A percentile compares a stretch with the other conserved stretches of the same genome.
phyloP scores from a whole-genome alignment of 1,284 basidiomycete species.

The Thelephora terrestris region DNA sequence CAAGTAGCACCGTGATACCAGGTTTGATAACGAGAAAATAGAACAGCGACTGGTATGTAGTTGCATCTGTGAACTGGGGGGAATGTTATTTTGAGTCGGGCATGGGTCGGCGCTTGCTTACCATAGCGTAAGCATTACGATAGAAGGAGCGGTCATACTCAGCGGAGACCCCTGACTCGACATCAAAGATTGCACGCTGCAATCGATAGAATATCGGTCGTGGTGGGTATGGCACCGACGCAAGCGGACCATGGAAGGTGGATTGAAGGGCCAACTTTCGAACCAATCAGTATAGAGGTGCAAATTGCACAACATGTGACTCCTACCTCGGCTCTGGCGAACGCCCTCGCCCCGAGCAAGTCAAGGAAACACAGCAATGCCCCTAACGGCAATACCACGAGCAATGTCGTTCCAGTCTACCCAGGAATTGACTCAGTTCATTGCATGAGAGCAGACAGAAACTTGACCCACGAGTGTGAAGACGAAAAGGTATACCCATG shows the following conservation, averaged over 20 bases:
- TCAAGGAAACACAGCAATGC: constrained; percentile 67
- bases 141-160: constrained; percentile 59
- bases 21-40: constrained; percentile 81
- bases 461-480: constrained; percentile 55
- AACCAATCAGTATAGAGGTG: neutral
- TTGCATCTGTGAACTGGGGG: constrained; percentile 61
- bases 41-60: constrained; percentile 72
- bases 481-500: constrained; percentile 67
- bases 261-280: constrained; percentile 54
- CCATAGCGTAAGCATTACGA: constrained; percentile 71
- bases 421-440: constrained; percentile 4
- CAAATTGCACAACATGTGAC: neutral
- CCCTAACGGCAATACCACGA: constrained; percentile 68
- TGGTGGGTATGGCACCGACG: constrained; percentile 46
- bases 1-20: constrained; percentile 60
- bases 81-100: neutral
- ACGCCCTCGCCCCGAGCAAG: constrained; percentile 56
- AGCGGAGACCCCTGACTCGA: constrained; percentile 34
- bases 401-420: constrained; percentile 63
- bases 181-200: constrained; percentile 36
- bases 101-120: constrained; percentile 23
- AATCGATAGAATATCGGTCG: constrained; percentile 59
- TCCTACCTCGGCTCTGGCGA: constrained; percentile 59
- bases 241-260: constrained; percentile 56
- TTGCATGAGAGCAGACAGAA: constrained; percentile 6